phyloP scores from a whole-genome alignment of 306 rosid species.

The Macrotyloma uniflorum region DNA sequence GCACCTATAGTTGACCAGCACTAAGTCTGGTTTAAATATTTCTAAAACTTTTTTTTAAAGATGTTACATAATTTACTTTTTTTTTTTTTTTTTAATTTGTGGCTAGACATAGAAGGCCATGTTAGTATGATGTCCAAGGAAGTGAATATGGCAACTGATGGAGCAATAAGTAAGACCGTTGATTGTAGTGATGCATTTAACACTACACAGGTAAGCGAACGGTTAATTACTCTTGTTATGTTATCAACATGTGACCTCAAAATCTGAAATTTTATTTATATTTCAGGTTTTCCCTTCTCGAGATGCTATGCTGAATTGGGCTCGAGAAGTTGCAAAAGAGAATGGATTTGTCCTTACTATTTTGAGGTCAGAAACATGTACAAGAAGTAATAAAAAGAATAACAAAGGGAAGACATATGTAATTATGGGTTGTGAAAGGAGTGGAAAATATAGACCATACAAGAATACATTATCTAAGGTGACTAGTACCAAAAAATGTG shows the following conservation, averaged over 20 bases:
- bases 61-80: background rate
- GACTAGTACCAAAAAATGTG: background rate
- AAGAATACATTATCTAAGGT: background rate
- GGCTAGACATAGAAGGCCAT: background rate
- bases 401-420: background rate
- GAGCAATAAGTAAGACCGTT: background rate
- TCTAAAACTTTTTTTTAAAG: background rate
- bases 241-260: background rate
- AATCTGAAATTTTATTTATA: background rate
- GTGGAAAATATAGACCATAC: constrained; percentile 13
- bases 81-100: background rate
- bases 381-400: background rate
- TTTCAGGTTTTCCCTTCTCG: constrained; percentile 7
- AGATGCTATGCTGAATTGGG: background rate
- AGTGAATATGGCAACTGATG: background rate
- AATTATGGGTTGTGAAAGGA: constrained; percentile 4
- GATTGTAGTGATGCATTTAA: background rate
- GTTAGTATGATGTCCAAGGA: background rate
- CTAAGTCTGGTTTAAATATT: background rate
- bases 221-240: background rate
- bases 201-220: background rate
- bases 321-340: background rate
- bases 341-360: background rate
- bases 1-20: constrained; percentile 16
- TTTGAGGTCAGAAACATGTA: background rate